Percentiles rank a stretch among this genome's conserved stretches.
These are phyloP conservation scores for Mycena polygramma DNA, from an alignment of 768 basidiomycete species.

Conservation along the genomic window DNA sequence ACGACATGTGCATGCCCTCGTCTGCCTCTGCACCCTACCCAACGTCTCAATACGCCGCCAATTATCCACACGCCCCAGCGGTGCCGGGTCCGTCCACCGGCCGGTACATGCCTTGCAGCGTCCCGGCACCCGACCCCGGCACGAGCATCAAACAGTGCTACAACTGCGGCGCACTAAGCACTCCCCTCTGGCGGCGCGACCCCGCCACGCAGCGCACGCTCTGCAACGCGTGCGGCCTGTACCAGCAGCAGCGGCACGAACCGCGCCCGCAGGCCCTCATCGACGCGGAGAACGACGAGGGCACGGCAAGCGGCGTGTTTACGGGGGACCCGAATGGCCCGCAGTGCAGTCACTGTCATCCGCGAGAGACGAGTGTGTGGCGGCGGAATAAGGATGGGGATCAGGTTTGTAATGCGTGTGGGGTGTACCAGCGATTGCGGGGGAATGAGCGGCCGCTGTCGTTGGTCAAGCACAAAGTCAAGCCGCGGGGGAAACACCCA, in stretches of 20 bases:
- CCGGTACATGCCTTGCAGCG: no score
- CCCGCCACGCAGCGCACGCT: slow-evolving; percentile 16
- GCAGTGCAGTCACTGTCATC: background rate
- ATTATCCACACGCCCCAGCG: no score
- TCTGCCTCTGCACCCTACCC: no score
- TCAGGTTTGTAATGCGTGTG: background rate
- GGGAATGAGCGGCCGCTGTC: background rate
- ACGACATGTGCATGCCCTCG: no score
- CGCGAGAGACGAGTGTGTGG: background rate
- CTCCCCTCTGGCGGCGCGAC: slow-evolving; percentile 27
- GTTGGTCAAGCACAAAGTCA: no score
- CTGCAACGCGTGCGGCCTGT: slow-evolving; percentile 30
- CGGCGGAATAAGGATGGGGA: background rate
- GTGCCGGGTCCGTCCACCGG: no score
- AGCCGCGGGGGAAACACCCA: no score
- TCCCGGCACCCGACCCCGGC: background rate
- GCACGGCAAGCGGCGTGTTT: background rate
- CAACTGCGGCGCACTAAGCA: slow-evolving; percentile 18
- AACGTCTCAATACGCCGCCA: no score
- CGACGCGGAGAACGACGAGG: slow-evolving; percentile 13
- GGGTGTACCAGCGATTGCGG: background rate
- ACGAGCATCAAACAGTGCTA: slow-evolving; percentile 10
- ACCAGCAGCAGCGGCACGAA: slow-evolving; percentile 13
- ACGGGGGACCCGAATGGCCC: background rate
- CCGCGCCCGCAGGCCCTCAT: slow-evolving; percentile 16